Base-by-base conservation (phyloP, 2,329 filamentous ascomycete genomes). In the Trichoderma sp. region DNA sequence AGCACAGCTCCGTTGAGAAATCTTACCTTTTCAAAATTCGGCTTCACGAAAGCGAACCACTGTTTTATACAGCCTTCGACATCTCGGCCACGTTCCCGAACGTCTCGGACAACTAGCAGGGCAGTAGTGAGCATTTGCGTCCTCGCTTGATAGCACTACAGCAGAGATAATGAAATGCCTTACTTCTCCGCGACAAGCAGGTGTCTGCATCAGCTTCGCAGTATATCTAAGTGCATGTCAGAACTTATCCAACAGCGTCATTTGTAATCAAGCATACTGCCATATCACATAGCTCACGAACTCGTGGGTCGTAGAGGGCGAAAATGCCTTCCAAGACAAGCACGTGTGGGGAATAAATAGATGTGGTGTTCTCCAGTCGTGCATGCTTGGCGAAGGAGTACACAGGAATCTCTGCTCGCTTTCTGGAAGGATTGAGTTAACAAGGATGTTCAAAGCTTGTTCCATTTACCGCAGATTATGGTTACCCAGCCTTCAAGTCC, bases 61-160 rank as follows among this genome's bases (percentile, higher is more conserved):
- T 99, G 96, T 80, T 98, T 98, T 79, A 99, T 94, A 76, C 94
- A 95, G 51, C 96, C 96, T 77, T 97, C 92, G 68, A 98, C 91
- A 76, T 97, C 95, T 76, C 96, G 88, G 3, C 92, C 95, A 75
- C 96, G 89, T 75, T 97, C 93, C 74, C 89, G 89, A 26, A 98
- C 93, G 80, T 99, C 96, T 76, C 96, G 91, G 46, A 93, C 83
- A 73, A 96, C 91, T 94, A 71, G 1, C 43, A 49, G 21, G 39
- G 26, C 46, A 4, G 54, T 39, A 39, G 34, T 71, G 59, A 75
- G 64, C 34, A 24, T 11, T n/a, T 30, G 30, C 52, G 30, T 30
- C 10, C 39, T 51, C n/a, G 39, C 10, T 51, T 21, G 5, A 21
- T 18, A 59, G 16, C 5, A 28, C 63, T 66, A 34, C 39, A 2